Evolutionary conservation across 2,329 filamentous ascomycete genomes (phyloP), one percentile per base, ranked within the genome.

Genomic region (Beauveria scarabaeidicola): DNA sequence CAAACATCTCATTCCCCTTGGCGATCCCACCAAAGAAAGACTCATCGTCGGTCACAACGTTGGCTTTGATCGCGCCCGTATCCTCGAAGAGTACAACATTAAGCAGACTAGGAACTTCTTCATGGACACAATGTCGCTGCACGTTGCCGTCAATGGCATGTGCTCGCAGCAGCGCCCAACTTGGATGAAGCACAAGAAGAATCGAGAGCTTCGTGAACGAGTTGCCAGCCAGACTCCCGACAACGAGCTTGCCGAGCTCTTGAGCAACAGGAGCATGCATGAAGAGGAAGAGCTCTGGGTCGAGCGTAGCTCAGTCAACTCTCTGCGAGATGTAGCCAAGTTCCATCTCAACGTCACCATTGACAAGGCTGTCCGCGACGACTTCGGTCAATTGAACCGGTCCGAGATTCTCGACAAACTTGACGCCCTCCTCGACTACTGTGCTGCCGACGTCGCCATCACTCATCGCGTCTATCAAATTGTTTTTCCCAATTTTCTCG

Each of bases 101-200:
- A 78, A 84, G 58, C 93, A 97, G 71, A 88, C 90, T 1, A 84
- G 85, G 43, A 97, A 91, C 66, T 88, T 84, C 47, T 99, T 96
- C 70, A 75, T 99, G 55, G 94, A 99, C 71, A 99, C 94, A 32
- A 99, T 99, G 94, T 97, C 93, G 1, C 77, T 99, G 21, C 94
- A 99, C 70, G 93, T 96, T 8, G 95, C 95, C 2, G 93, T 96
- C 25, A 99, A 99, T 70, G 94, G 94, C 63, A 99, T 99, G 94
- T 99, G 94, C 73, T 97, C 94, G 23, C 87, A 89, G 64, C 94
- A 99, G 72, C 84, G 94, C 53, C 94, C 95, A 9, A 96, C 90
- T 0, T 99, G 94, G 94, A 91, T 97, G 87, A 95, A 90, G 72
- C 90, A 96, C 72, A 89, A 91, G 70, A 99, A 99, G 75, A 91